These are phyloP conservation scores for Lasiodiplodia hormozganensis DNA, from an alignment of 2,329 filamentous ascomycete genomes.

Conservation along the genomic window DNA sequence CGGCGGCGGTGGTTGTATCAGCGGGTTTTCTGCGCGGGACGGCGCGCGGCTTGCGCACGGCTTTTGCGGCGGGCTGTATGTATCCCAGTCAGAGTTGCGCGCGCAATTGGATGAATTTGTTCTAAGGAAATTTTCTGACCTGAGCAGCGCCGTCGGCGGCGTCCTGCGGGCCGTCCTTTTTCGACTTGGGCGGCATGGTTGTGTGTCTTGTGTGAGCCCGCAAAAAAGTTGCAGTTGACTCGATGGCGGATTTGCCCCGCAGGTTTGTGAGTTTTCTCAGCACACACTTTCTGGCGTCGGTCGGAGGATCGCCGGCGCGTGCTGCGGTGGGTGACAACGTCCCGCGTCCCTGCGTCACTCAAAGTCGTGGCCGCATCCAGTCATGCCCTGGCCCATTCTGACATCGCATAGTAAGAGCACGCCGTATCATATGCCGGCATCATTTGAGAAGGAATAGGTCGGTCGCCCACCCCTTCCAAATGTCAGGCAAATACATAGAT, in stretches of 20 bases:
- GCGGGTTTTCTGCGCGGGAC: conserved; percentile 28
- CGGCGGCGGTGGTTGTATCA: background rate
- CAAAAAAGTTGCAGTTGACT: background rate
- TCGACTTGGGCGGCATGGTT: conserved; percentile 29
- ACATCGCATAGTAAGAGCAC: too few species aligned
- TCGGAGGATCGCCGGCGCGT: conserved; percentile 24
- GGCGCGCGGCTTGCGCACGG: conserved; percentile 18
- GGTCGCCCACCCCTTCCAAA: too few species aligned
- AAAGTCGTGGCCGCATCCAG: conserved; percentile 15
- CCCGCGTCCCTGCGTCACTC: conserved; percentile 1
- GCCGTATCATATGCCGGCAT: too few species aligned
- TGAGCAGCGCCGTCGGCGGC: conserved; percentile 8
- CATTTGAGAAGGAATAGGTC: too few species aligned
- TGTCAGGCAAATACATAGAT: too few species aligned
- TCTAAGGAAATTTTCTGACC: background rate
- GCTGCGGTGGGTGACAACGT: conserved; percentile 9
- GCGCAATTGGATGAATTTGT: background rate
- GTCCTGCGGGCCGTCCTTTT: conserved; percentile 12
- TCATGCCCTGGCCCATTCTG: background rate
- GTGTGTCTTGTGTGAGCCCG: background rate
- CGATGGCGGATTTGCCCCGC: conserved; percentile 22
- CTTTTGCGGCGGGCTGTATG: conserved; percentile 27
- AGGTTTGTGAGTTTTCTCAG: conserved; percentile 25
- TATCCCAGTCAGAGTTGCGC: background rate
- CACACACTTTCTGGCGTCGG: background rate